Evolutionary conservation across 345 rosid genomes (phyloP).

Genomic region (Aquilaria sinensis): DNA sequence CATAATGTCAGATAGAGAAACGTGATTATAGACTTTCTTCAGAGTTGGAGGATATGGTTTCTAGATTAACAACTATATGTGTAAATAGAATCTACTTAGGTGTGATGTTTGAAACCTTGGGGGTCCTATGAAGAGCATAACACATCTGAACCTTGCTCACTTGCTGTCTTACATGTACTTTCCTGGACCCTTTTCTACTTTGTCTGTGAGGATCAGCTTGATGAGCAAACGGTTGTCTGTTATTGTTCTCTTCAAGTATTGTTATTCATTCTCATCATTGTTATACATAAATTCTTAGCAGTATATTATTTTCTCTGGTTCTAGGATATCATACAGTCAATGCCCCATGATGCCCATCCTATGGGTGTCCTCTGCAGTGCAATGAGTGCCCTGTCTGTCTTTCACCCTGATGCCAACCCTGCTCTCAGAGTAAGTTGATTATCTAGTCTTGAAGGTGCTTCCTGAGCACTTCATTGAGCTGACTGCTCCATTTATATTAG

Average conservation of each 20-base stretch:
- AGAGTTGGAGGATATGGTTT: too few relatives aligned
- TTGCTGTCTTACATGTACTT: too few relatives aligned
- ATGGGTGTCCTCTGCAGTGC: constrained; percentile 98
- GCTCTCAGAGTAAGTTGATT: constrained; percentile 74
- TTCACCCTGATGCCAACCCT: constrained; percentile 99
- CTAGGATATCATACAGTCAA: constrained; percentile 86
- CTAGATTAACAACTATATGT: too few relatives aligned
- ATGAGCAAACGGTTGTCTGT: not conserved
- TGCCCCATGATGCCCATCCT: constrained; percentile 99
- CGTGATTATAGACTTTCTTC: too few relatives aligned
- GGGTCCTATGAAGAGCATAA: too few relatives aligned
- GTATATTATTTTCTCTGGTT: constrained; percentile 13
- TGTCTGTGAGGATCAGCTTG: too few relatives aligned
- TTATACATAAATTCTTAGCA: constrained; percentile 1
- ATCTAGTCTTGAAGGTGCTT: constrained; percentile 9
- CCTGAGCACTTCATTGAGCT: constrained; percentile 1
- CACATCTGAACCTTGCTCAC: too few relatives aligned
- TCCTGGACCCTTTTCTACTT: too few relatives aligned
- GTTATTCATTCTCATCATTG: not conserved
- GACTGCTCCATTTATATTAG: not conserved
- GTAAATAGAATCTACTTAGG: too few relatives aligned
- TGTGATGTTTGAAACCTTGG: too few relatives aligned
- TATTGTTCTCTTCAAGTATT: too few relatives aligned
- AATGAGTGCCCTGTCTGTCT: constrained; percentile 94
- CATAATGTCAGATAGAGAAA: too few relatives aligned